A percentile compares a stretch with the other conserved stretches of the same genome.
Conservation (phyloP, 495 filamentous ascomycete species). For the Hypoxylon rickii region DNA sequence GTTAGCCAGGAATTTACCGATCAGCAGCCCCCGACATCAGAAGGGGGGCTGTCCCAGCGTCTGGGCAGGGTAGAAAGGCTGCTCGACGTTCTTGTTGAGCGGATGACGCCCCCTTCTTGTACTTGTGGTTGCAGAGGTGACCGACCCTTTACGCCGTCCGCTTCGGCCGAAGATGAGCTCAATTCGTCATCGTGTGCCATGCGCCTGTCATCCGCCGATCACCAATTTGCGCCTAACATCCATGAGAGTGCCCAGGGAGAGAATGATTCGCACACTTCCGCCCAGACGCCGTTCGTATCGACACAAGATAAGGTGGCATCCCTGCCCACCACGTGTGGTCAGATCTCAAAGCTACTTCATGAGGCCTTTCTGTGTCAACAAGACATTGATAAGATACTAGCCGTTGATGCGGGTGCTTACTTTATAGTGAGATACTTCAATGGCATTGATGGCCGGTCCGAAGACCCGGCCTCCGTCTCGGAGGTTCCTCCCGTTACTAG, state of each 20-base stretch:
- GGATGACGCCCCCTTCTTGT: slow-evolving; percentile 43
- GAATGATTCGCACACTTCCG: too few relatives aligned
- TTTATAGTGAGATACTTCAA: slow-evolving; percentile 40
- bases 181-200: slow-evolving; percentile 25
- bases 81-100: slow-evolving; percentile 51
- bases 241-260: too few relatives aligned
- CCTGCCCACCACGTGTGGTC: slow-evolving; percentile 30
- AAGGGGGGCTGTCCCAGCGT: slow-evolving; percentile 47
- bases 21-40: slow-evolving; percentile 40
- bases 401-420: slow-evolving; percentile 33
- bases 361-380: slow-evolving; percentile 47
- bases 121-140: slow-evolving; percentile 21
- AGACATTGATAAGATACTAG: slow-evolving; percentile 42
- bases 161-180: slow-evolving; percentile 36
- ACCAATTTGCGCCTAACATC: slow-evolving; percentile 18
- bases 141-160: slow-evolving; percentile 37
- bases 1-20: slow-evolving; percentile 57
- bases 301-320: slow-evolving; percentile 9
- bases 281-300: slow-evolving; percentile 18
- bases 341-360: slow-evolving; percentile 38
- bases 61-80: slow-evolving; percentile 52
- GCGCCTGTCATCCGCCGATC: slow-evolving; percentile 25
- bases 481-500: slow-evolving; percentile 39
- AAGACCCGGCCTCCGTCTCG: slow-evolving; percentile 32
- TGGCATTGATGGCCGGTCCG: slow-evolving; percentile 31